These are phyloP conservation scores for Pulveroboletus sp. DNA, from an alignment of 768 basidiomycete species.

Conservation along the genomic window DNA sequence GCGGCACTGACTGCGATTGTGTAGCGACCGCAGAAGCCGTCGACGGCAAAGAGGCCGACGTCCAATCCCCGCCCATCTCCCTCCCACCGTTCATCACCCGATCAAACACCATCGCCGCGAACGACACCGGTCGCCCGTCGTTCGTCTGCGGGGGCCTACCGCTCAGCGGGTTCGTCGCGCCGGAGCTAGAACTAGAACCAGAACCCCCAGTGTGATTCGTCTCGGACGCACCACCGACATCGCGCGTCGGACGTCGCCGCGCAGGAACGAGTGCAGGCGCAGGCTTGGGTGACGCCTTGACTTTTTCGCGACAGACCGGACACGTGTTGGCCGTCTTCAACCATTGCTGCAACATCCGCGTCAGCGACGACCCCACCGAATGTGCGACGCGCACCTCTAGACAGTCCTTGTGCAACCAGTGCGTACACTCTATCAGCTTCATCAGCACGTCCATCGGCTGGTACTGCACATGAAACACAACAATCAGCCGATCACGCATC, in stretches of 20 bases:
- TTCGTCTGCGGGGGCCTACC: slow-evolving; percentile 1
- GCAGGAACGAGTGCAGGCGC: slow-evolving; percentile 17
- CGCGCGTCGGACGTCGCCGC: slow-evolving; percentile 17
- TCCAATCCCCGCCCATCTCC: not conserved
- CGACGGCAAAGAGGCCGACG: too few species aligned
- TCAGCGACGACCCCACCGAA: not conserved
- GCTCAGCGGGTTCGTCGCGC: not conserved
- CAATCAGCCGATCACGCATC: not conserved
- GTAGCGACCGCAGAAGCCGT: too few species aligned
- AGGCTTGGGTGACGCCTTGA: slow-evolving; percentile 32
- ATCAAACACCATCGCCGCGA: slow-evolving; percentile 19
- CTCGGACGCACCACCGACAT: slow-evolving; percentile 1
- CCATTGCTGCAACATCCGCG: slow-evolving; percentile 62
- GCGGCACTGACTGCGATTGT: slow-evolving; percentile 6
- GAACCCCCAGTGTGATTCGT: slow-evolving; percentile 8
- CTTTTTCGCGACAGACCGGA: slow-evolving; percentile 72
- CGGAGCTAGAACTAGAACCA: not conserved
- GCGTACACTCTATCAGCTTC: slow-evolving; percentile 65
- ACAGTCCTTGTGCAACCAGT: slow-evolving; percentile 80
- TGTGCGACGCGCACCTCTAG: slow-evolving; percentile 63
- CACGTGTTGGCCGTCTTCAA: slow-evolving; percentile 71
- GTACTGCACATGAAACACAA: slow-evolving; percentile 45
- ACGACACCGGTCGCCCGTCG: slow-evolving; percentile 15
- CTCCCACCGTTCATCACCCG: slow-evolving; percentile 17
- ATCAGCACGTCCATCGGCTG: slow-evolving; percentile 55